Evolutionary conservation across 2,329 filamentous ascomycete species (phyloP).

Genomic region (Colletotrichum gloeosporioides): DNA sequence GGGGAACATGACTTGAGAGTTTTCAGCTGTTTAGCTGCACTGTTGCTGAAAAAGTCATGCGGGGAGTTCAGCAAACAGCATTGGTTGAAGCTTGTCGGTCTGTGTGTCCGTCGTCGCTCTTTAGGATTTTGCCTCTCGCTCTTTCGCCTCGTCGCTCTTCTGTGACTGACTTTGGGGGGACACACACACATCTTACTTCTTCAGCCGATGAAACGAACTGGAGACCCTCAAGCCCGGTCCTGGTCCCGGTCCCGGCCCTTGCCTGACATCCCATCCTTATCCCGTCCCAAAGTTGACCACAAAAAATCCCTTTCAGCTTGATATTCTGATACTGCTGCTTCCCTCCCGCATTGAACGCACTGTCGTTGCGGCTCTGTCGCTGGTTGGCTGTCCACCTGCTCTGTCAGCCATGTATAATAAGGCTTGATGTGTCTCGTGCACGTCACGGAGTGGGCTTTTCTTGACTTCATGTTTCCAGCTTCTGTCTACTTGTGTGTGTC

Average conservation of each 20-base stretch:
- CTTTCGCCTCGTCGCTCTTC: background rate
- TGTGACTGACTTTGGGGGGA: background rate
- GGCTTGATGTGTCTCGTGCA: conserved; percentile 14
- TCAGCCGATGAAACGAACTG: conserved; percentile 18
- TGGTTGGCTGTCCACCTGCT: background rate
- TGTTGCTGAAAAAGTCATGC: background rate
- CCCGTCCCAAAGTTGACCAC: background rate
- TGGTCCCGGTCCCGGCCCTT: background rate
- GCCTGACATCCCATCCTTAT: conserved; percentile 11
- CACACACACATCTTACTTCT: background rate
- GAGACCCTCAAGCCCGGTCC: background rate
- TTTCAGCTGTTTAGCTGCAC: background rate
- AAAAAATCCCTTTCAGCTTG: background rate
- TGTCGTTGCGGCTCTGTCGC: background rate
- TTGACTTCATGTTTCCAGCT: background rate
- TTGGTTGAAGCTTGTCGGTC: background rate
- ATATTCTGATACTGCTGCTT: background rate
- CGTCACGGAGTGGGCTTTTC: conserved; percentile 5
- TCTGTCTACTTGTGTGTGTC: background rate
- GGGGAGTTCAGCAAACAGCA: background rate
- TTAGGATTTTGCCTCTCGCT: background rate
- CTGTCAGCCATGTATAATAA: conserved; percentile 13
- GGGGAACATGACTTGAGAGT: background rate
- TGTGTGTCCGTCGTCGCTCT: background rate
- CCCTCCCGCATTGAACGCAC: conserved; percentile 7